These are phyloP conservation scores for Croton laevigatus DNA, from an alignment of 441 rosid genomes.

Conservation along the genomic window DNA sequence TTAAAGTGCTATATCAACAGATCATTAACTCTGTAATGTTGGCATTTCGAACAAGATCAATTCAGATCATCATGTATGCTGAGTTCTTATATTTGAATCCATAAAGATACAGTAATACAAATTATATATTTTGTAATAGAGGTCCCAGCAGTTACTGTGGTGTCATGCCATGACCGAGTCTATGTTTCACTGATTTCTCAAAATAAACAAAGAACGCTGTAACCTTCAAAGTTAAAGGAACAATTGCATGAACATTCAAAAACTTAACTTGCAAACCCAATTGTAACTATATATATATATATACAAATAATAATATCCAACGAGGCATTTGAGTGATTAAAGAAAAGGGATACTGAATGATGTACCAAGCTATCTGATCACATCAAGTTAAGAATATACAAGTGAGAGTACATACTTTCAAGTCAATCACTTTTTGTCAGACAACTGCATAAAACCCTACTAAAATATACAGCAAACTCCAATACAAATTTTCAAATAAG, in stretches of 20 bases:
- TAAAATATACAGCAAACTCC: not conserved
- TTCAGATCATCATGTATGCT: slow-evolving; percentile 2
- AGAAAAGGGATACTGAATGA: not conserved
- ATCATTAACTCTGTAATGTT: not conserved
- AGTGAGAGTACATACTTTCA: too few species aligned
- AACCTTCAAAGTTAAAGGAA: not conserved
- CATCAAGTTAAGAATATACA: not conserved
- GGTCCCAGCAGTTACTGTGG: not conserved
- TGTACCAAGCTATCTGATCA: not conserved
- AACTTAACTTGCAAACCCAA: not conserved
- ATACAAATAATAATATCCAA: not conserved
- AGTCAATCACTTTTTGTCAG: not conserved
- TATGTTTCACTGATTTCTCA: too few species aligned
- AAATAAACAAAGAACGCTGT: not conserved
- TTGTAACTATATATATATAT: not conserved
- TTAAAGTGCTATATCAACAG: not conserved
- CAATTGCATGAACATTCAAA: not conserved
- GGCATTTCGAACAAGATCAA: slow-evolving; percentile 3
- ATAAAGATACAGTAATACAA: not conserved
- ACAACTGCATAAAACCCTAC: slow-evolving; percentile 13
- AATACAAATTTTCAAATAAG: not conserved
- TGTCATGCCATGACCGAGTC: not conserved
- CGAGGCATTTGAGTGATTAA: not conserved
- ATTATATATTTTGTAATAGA: not conserved
- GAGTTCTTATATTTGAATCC: not conserved